Conservation (phyloP, 2,329 filamentous ascomycete genomes). For the Aspergillus quadricinctus region DNA sequence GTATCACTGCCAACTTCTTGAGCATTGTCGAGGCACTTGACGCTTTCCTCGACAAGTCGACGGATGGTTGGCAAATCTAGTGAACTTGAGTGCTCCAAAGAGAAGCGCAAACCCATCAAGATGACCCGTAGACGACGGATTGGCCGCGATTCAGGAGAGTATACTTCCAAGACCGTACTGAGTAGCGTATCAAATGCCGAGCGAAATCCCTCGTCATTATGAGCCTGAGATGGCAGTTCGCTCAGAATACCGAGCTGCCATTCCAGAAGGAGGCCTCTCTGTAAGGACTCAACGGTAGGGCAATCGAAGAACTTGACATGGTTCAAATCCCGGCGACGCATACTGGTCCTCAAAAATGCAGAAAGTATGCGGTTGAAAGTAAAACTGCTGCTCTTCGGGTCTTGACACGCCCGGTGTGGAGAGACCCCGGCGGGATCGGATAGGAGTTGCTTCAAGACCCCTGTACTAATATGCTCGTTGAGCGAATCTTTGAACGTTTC, state of each 20-base stretch:
- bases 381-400: slow-evolving; percentile 32
- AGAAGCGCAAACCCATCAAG: slow-evolving; percentile 31
- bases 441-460: slow-evolving; percentile 28
- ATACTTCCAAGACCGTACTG: slow-evolving; percentile 32
- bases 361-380: slow-evolving; percentile 36
- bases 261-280: slow-evolving; percentile 32
- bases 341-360: slow-evolving; percentile 32
- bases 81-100: slow-evolving; percentile 28
- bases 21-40: slow-evolving; percentile 12
- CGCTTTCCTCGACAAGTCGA: slow-evolving; percentile 24
- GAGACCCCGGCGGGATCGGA: slow-evolving; percentile 23
- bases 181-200: slow-evolving; percentile 24
- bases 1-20: slow-evolving; percentile 22
- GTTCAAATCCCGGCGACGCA: slow-evolving; percentile 27
- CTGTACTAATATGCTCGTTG: slow-evolving; percentile 36
- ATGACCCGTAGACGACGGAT: slow-evolving; percentile 36
- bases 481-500: slow-evolving; percentile 39
- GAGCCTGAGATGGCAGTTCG: slow-evolving; percentile 24
- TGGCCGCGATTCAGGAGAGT: slow-evolving; percentile 26
- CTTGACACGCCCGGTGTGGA: slow-evolving; percentile 25
- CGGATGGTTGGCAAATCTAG: slow-evolving; percentile 25
- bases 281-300: slow-evolving; percentile 17
- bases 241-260: slow-evolving; percentile 36
- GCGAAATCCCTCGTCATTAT: slow-evolving; percentile 26
- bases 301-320: slow-evolving; percentile 29